phyloP scores from a whole-genome alignment of 768 basidiomycete species.

The Lactifluus subvellereus region DNA sequence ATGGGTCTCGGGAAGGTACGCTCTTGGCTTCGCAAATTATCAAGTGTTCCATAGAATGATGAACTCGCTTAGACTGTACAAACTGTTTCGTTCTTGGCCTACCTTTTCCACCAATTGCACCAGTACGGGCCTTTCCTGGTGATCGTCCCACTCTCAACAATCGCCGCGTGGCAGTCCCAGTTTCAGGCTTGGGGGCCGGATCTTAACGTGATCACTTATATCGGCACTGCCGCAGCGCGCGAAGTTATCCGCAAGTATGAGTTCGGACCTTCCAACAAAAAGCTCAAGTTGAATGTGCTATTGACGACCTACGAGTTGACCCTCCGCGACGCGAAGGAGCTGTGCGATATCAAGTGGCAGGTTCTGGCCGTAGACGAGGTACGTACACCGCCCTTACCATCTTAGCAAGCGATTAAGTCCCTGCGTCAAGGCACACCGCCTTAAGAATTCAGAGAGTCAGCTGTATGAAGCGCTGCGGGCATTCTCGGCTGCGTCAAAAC shows the following conservation, averaged over 20 bases:
- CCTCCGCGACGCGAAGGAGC: constrained; percentile 81
- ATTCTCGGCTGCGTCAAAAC: constrained; percentile 85
- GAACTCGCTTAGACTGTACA: constrained; percentile 68
- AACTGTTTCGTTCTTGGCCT: constrained; percentile 91
- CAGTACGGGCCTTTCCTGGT: constrained; percentile 98
- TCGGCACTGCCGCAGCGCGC: constrained; percentile 80
- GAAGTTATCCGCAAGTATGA: constrained; percentile 90
- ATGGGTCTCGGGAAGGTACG: constrained; percentile 96
- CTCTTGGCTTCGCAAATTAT: background rate
- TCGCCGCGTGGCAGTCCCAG: constrained; percentile 96
- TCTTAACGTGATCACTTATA: constrained; percentile 94
- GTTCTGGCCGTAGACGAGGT: constrained; percentile 95
- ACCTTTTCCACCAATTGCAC: constrained; percentile 84
- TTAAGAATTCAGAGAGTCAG: constrained; percentile 98
- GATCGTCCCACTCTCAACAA: constrained; percentile 95
- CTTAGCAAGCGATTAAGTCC: background rate
- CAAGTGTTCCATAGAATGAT: constrained; percentile 22
- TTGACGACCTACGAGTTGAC: constrained; percentile 97
- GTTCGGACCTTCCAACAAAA: constrained; percentile 84
- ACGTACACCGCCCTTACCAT: constrained; percentile 24
- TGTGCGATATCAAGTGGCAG: constrained; percentile 96
- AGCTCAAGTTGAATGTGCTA: constrained; percentile 93
- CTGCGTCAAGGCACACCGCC: constrained; percentile 71
- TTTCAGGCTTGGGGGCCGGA: constrained; percentile 95
- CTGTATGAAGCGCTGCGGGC: constrained; percentile 89